Evolutionary conservation across 129 eudicot genomes (phyloP).

Genomic region (Logfia minima): DNA sequence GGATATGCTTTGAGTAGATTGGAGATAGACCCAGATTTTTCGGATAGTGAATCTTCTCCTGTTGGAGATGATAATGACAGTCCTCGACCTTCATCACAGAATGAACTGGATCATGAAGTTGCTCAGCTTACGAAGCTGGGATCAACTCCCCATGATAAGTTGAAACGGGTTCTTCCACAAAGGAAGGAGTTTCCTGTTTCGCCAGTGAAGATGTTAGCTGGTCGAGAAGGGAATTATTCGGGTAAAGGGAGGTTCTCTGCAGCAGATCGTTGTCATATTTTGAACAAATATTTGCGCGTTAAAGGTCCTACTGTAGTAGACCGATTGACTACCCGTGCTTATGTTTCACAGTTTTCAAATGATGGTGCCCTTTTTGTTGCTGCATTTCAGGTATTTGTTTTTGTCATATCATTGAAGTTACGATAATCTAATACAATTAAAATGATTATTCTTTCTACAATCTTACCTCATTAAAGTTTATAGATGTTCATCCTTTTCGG

Average conservation of each 20-base stretch:
- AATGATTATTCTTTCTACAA: background rate
- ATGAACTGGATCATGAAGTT: slow-evolving; percentile 60
- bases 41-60: slow-evolving; percentile 46
- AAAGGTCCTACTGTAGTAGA: slow-evolving; percentile 69
- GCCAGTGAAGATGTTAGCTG: slow-evolving; percentile 73
- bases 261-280: slow-evolving; percentile 70
- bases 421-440: background rate
- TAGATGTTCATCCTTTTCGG: background rate
- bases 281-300: slow-evolving; percentile 72
- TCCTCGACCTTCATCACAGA: slow-evolving; percentile 20
- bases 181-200: slow-evolving; percentile 56
- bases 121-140: slow-evolving; percentile 70
- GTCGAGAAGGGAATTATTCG: slow-evolving; percentile 76
- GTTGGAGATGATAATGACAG: slow-evolving; percentile 27
- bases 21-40: slow-evolving; percentile 53
- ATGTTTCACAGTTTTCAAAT: slow-evolving; percentile 81
- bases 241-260: slow-evolving; percentile 78
- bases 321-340: slow-evolving; percentile 76
- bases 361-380: slow-evolving; percentile 91
- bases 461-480: background rate
- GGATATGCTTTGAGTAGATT: slow-evolving; percentile 72
- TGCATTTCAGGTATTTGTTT: slow-evolving; percentile 76
- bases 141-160: slow-evolving; percentile 57
- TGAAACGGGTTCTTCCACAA: slow-evolving; percentile 46
- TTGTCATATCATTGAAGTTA: background rate